Conservation (phyloP, 1,139 yeast genomes). For the Hansenula sp. region DNA sequence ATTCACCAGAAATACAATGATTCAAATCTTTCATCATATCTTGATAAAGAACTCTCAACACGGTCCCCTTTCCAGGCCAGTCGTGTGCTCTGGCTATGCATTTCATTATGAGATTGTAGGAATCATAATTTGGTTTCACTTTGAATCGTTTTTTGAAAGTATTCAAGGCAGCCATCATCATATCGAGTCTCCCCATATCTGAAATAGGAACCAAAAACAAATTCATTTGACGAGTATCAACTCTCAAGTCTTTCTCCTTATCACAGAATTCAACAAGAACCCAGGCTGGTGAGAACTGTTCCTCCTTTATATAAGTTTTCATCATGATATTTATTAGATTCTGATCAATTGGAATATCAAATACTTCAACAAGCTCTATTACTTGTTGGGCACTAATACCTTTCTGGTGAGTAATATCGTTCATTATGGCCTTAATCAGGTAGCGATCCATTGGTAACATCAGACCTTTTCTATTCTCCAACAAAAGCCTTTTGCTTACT, state of each 20-base stretch:
- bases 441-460: slow-evolving; percentile 22
- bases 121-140: slow-evolving; percentile 24
- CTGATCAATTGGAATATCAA: slow-evolving; percentile 22
- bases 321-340: slow-evolving; percentile 23
- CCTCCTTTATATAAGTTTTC: slow-evolving; percentile 22
- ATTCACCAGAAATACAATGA: slow-evolving; percentile 18
- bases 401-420: slow-evolving; percentile 7
- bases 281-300: slow-evolving; percentile 26
- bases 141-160: slow-evolving; percentile 22
- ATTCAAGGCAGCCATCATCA: slow-evolving; percentile 27
- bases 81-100: slow-evolving; percentile 28
- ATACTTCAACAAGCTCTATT: slow-evolving; percentile 17
- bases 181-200: slow-evolving; percentile 29
- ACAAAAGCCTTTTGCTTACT: slow-evolving; percentile 22
- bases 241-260: slow-evolving; percentile 9
- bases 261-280: slow-evolving; percentile 16
- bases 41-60: slow-evolving; percentile 21
- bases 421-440: slow-evolving; percentile 10
- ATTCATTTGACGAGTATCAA: slow-evolving; percentile 25
- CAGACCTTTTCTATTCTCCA: slow-evolving; percentile 24
- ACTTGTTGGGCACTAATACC: slow-evolving; percentile 8
- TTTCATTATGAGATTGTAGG: slow-evolving; percentile 31
- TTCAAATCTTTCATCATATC: slow-evolving; percentile 17
- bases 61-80: slow-evolving; percentile 22
- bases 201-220: slow-evolving; percentile 26